Base-by-base conservation (phyloP, 768 basidiomycete species). In the Serendipita sp. region DNA sequence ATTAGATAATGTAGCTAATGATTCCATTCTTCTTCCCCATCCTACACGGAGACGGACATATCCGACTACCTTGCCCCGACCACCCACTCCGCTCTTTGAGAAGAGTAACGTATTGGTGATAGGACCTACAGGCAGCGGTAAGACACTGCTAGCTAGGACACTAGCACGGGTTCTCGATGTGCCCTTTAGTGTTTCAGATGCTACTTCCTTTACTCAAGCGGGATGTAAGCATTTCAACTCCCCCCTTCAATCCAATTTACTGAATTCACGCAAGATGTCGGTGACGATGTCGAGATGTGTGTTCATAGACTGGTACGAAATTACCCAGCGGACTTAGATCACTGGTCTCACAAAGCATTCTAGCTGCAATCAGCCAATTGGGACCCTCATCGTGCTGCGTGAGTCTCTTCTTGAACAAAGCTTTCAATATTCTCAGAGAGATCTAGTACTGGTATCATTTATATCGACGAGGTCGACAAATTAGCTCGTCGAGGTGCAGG, bases 391-490 rank as follows among this genome's bases (percentile, higher is more conserved):
- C 83, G 88, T 64, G 91, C 95, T 23, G 88, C 88, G 91, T 90
- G 70, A 65, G 31, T 52, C 37, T 29, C 8, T 8, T 8, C 5
- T 50, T 50, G 8, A 40, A 6, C 40, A 5, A 18, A 5, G n/a
- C 8, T 50, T 18, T 5, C n/a, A n/a, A 31, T 5, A 18, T 50
- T 18, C 48, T 10, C 37, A 27, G 68, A 58, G 53, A 50, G 37
- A 18, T 44, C n/a, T 64, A 94, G 91, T 70, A 85, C 85, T 72
- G 94, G 94, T 3, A 96, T 98, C 66, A 86, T 97, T 36, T 95
- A 95, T 71, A 93, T 98, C 53, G 95, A 98, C 70, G 95, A 98
- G 75, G 78, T 93, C 1, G 95, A 97, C 76, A 97, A 98, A 75
- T 84, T 96, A 65, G 87, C 91, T 13, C 62, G 40, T n/a, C 80